Evolutionary conservation across 148 eudicot species (phyloP).

Genomic region (Silene latifolia): DNA sequence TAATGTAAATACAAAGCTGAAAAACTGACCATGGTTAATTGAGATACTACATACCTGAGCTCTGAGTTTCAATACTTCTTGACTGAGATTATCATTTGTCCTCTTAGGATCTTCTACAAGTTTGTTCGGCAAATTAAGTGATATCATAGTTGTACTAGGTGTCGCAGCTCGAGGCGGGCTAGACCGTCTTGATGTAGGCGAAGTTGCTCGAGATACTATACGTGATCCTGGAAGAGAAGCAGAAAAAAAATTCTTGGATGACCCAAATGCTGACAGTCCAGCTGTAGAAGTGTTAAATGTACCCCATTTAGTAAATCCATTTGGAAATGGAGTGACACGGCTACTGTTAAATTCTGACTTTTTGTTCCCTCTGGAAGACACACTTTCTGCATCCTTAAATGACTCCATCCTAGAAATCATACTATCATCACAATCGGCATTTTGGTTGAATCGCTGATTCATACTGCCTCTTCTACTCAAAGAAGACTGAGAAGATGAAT

Average conservation of each 20-base stretch:
- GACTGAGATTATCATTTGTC: conserved; percentile 39
- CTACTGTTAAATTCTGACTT: conserved; percentile 42
- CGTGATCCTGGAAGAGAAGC: conserved; percentile 56
- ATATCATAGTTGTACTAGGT: conserved; percentile 35
- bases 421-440: conserved; percentile 29
- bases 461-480: conserved; percentile 41
- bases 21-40: neutral
- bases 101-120: conserved; percentile 38
- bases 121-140: conserved; percentile 31
- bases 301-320: conserved; percentile 35
- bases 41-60: conserved; percentile 41
- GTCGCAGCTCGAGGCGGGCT: conserved; percentile 50
- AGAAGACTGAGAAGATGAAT: conserved; percentile 32
- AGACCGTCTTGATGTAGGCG: conserved; percentile 49
- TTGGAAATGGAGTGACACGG: conserved; percentile 38
- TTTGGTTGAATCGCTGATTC: conserved; percentile 32
- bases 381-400: conserved; percentile 37
- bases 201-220: conserved; percentile 47
- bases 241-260: conserved; percentile 40
- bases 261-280: conserved; percentile 32
- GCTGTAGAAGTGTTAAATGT: conserved; percentile 33
- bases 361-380: conserved; percentile 39
- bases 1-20: neutral
- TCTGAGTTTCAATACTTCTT: conserved; percentile 48
- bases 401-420: conserved; percentile 45